Percentiles rank a stretch among this genome's conserved stretches.
phyloP scores from a whole-genome alignment of 2,329 filamentous ascomycete genomes.

The Hymenoscyphus albidus region DNA sequence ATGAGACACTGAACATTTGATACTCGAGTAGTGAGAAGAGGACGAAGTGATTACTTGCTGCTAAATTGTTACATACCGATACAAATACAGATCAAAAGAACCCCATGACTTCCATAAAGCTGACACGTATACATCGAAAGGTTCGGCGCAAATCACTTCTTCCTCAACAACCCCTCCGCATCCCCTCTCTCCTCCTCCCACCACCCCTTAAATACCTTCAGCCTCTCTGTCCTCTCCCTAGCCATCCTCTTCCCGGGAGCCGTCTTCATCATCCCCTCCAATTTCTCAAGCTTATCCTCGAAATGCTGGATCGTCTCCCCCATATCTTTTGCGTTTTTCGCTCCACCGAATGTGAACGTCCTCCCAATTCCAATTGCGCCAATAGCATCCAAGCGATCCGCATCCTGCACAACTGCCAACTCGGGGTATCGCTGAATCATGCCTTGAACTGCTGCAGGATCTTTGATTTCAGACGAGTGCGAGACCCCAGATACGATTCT shows the following conservation, averaged over 20 bases:
- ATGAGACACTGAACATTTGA: neutral
- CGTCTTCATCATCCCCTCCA: conserved; percentile 64
- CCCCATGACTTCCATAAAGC: neutral
- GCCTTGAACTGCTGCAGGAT: conserved; percentile 54
- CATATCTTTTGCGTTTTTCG: conserved; percentile 53
- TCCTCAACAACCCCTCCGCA: conserved; percentile 28
- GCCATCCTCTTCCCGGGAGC: conserved; percentile 51
- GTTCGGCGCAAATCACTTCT: conserved; percentile 18
- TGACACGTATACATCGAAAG: neutral
- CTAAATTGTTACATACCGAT: neutral
- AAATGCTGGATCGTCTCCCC: conserved; percentile 70
- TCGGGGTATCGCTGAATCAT: conserved; percentile 66
- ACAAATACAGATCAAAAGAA: neutral
- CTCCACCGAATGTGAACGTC: conserved; percentile 73
- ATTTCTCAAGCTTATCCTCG: conserved; percentile 67
- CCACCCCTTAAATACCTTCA: conserved; percentile 53
- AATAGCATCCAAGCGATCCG: conserved; percentile 88
- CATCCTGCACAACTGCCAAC: conserved; percentile 85
- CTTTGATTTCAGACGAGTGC: conserved; percentile 70
- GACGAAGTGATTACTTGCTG: neutral
- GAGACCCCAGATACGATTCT: conserved; percentile 73
- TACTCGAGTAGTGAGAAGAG: neutral
- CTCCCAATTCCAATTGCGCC: conserved; percentile 82
- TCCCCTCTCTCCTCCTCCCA: conserved; percentile 49
- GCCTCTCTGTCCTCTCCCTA: conserved; percentile 48